phyloP scores from a whole-genome alignment of 1,284 basidiomycete genomes.

The Ustilago nuda region DNA sequence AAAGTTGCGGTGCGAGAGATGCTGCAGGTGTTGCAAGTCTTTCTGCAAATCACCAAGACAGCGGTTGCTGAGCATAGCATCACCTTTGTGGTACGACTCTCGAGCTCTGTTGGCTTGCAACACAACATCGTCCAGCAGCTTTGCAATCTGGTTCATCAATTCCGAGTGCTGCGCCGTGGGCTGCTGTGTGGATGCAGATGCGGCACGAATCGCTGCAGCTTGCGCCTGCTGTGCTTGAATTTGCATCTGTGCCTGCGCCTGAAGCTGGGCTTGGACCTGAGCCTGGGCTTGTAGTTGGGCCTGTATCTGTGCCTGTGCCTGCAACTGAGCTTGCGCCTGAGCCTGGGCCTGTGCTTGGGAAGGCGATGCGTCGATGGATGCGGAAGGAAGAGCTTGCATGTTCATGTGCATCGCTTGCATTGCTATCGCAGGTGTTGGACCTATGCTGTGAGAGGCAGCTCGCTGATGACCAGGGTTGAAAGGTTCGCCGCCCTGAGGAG shows the following conservation, averaged over 20 bases:
- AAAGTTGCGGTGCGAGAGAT: slow-evolving; percentile 54
- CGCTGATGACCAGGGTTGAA: slow-evolving; percentile 27
- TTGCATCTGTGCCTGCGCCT: slow-evolving; percentile 28
- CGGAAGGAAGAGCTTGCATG: slow-evolving; percentile 22
- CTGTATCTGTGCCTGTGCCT: slow-evolving; percentile 22
- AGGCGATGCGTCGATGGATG: slow-evolving; percentile 19
- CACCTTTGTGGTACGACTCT: slow-evolving; percentile 56
- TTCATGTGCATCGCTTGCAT: slow-evolving; percentile 29
- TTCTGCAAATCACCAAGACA: slow-evolving; percentile 59
- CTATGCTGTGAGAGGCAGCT: slow-evolving; percentile 41
- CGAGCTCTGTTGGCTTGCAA: slow-evolving; percentile 56
- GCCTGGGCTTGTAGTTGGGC: slow-evolving; percentile 19
- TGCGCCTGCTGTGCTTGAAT: slow-evolving; percentile 33
- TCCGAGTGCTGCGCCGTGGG: slow-evolving; percentile 24
- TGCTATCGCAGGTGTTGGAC: slow-evolving; percentile 21
- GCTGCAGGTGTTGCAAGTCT: slow-evolving; percentile 53
- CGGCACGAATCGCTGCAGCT: slow-evolving; percentile 31
- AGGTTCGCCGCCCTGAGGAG: slow-evolving; percentile 21
- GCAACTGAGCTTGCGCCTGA: slow-evolving; percentile 18
- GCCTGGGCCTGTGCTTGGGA: slow-evolving; percentile 19
- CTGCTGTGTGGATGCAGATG: slow-evolving; percentile 26
- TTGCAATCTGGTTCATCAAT: slow-evolving; percentile 54
- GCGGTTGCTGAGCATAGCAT: slow-evolving; percentile 53
- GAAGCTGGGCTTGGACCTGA: slow-evolving; percentile 27
- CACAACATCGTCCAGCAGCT: slow-evolving; percentile 54